Conservation (phyloP, 805 yeast genomes). For the Candida mattraensis region DNA sequence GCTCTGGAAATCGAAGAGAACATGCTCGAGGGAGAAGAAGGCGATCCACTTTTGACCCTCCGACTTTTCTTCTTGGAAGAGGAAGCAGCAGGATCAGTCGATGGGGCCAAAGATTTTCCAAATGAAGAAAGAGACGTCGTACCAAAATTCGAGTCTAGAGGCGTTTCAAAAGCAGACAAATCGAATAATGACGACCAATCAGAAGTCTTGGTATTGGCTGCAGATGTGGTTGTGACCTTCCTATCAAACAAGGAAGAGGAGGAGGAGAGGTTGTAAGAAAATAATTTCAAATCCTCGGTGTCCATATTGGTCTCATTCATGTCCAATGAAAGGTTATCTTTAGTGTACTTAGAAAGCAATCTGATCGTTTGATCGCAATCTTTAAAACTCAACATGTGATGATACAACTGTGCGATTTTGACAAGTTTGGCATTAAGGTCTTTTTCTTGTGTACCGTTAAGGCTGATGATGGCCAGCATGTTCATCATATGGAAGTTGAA, state of each 20-base stretch:
- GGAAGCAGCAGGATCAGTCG: constrained; percentile 16
- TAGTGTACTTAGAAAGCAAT: constrained; percentile 21
- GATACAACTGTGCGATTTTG: constrained; percentile 26
- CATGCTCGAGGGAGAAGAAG: constrained; percentile 30
- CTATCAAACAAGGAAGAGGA: constrained; percentile 26
- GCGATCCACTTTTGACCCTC: constrained; percentile 28
- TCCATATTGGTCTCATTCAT: constrained; percentile 14
- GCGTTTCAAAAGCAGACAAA: constrained; percentile 30
- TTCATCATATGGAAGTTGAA: constrained; percentile 33
- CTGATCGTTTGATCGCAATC: constrained; percentile 25
- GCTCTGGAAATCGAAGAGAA: constrained; percentile 30
- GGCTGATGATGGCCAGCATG: constrained; percentile 26
- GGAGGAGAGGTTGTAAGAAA: constrained; percentile 18
- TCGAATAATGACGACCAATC: constrained; percentile 22
- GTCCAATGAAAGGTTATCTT: constrained; percentile 15
- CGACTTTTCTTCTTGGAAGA: constrained; percentile 16
- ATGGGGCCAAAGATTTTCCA: constrained; percentile 7
- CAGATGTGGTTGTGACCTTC: constrained; percentile 8
- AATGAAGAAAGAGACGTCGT: background rate
- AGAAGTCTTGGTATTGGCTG: constrained; percentile 1
- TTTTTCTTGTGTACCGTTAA: constrained; percentile 19
- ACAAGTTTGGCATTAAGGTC: constrained; percentile 14
- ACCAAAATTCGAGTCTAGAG: constrained; percentile 17
- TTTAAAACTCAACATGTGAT: constrained; percentile 21
- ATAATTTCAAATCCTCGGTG: constrained; percentile 26